Percentiles rank a stretch among this genome's conserved stretches.
These are phyloP conservation scores for Flaveria trinervia DNA, from an alignment of 129 eudicot genomes.

Conservation along the genomic window DNA sequence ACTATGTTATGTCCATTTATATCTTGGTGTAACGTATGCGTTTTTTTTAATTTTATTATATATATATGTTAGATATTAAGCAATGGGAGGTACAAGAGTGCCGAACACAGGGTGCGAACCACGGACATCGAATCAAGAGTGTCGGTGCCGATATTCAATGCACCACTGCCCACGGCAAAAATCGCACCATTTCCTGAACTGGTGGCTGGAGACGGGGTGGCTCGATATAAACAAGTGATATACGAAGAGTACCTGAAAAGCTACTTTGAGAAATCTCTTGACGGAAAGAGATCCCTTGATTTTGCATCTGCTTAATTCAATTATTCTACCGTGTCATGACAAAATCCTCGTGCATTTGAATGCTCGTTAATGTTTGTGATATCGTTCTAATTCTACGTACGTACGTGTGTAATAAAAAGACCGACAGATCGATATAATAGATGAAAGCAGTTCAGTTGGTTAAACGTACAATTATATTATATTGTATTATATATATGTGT, in stretches of 20 bases:
- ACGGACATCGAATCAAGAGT: constrained; percentile 37
- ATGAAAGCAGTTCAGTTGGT: no score
- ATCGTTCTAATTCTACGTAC: no score
- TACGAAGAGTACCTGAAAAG: constrained; percentile 29
- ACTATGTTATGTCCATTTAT: no score
- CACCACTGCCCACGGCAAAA: constrained; percentile 24
- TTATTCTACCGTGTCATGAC: no score
- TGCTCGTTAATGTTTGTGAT: no score
- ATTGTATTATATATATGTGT: no score
- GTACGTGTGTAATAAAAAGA: no score
- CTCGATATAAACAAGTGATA: constrained; percentile 23
- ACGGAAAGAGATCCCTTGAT: constrained; percentile 42
- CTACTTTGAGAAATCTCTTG: constrained; percentile 30
- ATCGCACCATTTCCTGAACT: constrained; percentile 43
- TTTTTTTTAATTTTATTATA: neutral
- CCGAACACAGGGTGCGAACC: constrained; percentile 45
- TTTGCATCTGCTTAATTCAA: constrained; percentile 23
- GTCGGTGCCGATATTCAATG: constrained; percentile 30
- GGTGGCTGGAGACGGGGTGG: constrained; percentile 29
- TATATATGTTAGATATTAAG: constrained; percentile 32
- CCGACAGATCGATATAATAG: no score
- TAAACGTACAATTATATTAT: no score
- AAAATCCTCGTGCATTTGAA: no score
- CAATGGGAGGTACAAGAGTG: constrained; percentile 51
- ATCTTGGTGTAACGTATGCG: no score